Conservation (phyloP, 2,329 filamentous ascomycete genomes). For the Chaetomium strumarium region DNA sequence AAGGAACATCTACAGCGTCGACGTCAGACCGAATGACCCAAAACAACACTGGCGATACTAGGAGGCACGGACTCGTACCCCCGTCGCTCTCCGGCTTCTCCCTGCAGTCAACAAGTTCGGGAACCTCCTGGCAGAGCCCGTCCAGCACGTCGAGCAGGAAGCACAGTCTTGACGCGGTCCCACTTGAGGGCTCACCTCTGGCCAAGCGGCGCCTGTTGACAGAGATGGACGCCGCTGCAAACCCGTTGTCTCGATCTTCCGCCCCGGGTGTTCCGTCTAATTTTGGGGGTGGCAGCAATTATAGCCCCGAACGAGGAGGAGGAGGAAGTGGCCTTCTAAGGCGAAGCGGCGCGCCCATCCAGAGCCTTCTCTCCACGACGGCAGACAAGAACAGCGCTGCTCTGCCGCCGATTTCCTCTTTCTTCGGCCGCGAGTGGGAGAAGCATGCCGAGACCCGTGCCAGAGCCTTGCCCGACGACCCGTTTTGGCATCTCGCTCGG, state of each 20-base stretch:
- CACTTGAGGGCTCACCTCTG: not conserved
- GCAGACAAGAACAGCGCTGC: not conserved
- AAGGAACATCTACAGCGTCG: not conserved
- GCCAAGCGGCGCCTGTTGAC: not conserved
- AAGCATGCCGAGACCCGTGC: not conserved
- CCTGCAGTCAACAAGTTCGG: not conserved
- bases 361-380: not conserved
- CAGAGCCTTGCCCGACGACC: not conserved
- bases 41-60: not conserved
- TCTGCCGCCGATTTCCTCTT: not conserved
- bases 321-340: not conserved
- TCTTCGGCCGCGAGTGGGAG: not conserved
- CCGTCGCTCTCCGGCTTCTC: not conserved
- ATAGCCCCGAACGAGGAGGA: not conserved
- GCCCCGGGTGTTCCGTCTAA: not conserved
- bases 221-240: not conserved
- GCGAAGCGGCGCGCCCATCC: not conserved
- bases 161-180: not conserved
- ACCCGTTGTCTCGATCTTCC: not conserved
- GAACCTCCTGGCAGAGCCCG: not conserved
- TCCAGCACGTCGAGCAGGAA: constrained; percentile 6
- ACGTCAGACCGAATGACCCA: not conserved
- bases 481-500: not conserved
- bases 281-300: not conserved
- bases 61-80: not conserved